phyloP scores from a whole-genome alignment of 306 rosid genomes.

The Glycyrrhiza uralensis region DNA sequence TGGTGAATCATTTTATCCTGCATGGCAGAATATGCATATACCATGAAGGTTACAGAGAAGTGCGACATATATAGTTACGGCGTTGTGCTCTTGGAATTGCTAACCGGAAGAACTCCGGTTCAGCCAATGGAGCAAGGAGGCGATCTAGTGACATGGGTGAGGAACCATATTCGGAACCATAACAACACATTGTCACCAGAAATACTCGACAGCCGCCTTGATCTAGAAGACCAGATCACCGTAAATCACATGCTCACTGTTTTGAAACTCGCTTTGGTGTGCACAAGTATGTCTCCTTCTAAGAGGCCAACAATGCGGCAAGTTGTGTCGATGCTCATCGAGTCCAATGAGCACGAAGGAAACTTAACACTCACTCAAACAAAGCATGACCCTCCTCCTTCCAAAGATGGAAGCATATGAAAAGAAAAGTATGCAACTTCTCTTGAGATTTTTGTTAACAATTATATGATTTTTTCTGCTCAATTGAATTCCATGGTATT shows the following conservation, averaged over 20 bases:
- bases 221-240: constrained; percentile 55
- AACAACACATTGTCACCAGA: constrained; percentile 55
- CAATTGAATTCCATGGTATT: constrained; percentile 28
- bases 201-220: constrained; percentile 67
- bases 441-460: constrained; percentile 37
- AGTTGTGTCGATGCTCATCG: constrained; percentile 78
- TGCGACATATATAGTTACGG: constrained; percentile 96
- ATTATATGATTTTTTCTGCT: constrained; percentile 28
- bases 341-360: constrained; percentile 62
- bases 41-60: constrained; percentile 96
- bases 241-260: constrained; percentile 79
- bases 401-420: constrained; percentile 42
- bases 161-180: constrained; percentile 50
- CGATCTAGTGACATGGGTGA: constrained; percentile 79
- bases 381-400: constrained; percentile 42
- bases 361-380: constrained; percentile 44
- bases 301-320: constrained; percentile 84
- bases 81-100: constrained; percentile 86
- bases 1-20: constrained; percentile 1
- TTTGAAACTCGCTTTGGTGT: constrained; percentile 67
- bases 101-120: constrained; percentile 88
- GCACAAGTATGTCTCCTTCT: constrained; percentile 64
- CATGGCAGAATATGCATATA: constrained; percentile 88
- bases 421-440: constrained; percentile 27
- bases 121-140: constrained; percentile 92